Conservation (phyloP, 306 rosid species). For the Quercus robur region DNA sequence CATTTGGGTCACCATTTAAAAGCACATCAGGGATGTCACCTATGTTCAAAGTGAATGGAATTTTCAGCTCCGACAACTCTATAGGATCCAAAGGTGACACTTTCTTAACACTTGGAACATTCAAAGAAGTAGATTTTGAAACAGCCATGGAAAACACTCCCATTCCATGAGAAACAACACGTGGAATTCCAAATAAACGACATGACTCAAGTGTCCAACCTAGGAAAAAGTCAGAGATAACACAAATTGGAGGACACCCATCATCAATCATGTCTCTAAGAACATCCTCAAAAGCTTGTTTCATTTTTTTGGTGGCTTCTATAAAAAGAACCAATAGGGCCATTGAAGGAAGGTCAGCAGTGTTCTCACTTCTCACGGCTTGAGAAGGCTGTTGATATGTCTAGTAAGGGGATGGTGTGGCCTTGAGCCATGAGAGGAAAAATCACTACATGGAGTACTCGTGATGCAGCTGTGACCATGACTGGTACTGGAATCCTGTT, state of each 20-base stretch:
- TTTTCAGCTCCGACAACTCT: background rate
- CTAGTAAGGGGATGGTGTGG: conserved; percentile 27
- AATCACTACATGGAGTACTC: conserved; percentile 11
- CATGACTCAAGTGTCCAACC: conserved; percentile 23
- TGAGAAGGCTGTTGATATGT: conserved; percentile 16
- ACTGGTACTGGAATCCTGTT: too few species aligned
- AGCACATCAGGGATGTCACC: background rate
- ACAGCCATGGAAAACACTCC: background rate
- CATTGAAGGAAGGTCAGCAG: conserved; percentile 20
- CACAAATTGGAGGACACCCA: conserved; percentile 9
- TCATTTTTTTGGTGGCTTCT: conserved; percentile 15
- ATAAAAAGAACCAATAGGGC: background rate
- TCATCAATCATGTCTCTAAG: conserved; percentile 6
- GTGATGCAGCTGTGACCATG: background rate
- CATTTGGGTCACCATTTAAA: background rate
- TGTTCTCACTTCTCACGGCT: conserved; percentile 6
- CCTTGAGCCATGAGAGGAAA: conserved; percentile 35
- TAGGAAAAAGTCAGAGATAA: conserved; percentile 25
- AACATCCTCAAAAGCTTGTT: conserved; percentile 2
- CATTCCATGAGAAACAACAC: conserved; percentile 22
- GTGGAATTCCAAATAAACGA: conserved; percentile 4
- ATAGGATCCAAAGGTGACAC: background rate
- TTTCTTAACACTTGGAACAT: background rate
- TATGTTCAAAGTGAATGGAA: conserved; percentile 10
- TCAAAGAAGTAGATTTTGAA: background rate